Evolutionary conservation across 306 rosid genomes (phyloP).

Genomic region (Medicago truncatula): DNA sequence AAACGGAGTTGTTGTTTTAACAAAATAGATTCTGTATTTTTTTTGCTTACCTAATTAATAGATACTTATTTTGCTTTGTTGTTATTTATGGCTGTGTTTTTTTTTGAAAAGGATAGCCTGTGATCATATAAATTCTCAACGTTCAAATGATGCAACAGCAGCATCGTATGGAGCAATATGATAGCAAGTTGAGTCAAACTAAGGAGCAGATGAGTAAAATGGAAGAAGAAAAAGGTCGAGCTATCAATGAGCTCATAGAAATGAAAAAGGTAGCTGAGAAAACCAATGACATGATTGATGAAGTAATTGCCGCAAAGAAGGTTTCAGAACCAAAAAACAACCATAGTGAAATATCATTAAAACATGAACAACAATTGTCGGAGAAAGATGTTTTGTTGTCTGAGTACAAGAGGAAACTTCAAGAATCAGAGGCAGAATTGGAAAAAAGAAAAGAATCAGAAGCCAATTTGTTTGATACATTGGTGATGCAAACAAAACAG

Average conservation of each 20-base stretch:
- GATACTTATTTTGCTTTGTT: conserved; percentile 4
- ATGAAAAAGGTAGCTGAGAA: conserved; percentile 19
- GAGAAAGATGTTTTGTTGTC: conserved; percentile 40
- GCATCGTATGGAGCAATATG: conserved; percentile 19
- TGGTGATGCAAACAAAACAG: conserved; percentile 65
- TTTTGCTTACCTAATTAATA: too few relatives aligned
- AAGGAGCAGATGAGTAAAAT: conserved; percentile 31
- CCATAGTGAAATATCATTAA: not conserved
- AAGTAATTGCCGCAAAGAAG: conserved; percentile 35
- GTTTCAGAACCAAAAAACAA: conserved; percentile 9
- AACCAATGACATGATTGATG: conserved; percentile 42
- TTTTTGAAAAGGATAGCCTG: conserved; percentile 3
- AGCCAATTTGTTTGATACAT: conserved; percentile 57
- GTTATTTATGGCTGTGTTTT: not conserved
- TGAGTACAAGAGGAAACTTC: conserved; percentile 45
- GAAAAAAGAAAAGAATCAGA: conserved; percentile 61
- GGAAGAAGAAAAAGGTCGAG: conserved; percentile 54
- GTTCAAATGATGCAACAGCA: conserved; percentile 39
- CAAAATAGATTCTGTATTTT: too few relatives aligned
- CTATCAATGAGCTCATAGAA: conserved; percentile 41
- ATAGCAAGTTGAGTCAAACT: conserved; percentile 19
- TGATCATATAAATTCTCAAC: conserved; percentile 17
- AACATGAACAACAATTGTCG: conserved; percentile 39
- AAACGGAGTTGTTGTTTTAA: too few relatives aligned
- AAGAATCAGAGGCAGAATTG: conserved; percentile 56